Evolutionary conservation across 176 grass and related monocot species (phyloP), one percentile per base, ranked within the genome.

Genomic region (Puccinellia tenuiflora): DNA sequence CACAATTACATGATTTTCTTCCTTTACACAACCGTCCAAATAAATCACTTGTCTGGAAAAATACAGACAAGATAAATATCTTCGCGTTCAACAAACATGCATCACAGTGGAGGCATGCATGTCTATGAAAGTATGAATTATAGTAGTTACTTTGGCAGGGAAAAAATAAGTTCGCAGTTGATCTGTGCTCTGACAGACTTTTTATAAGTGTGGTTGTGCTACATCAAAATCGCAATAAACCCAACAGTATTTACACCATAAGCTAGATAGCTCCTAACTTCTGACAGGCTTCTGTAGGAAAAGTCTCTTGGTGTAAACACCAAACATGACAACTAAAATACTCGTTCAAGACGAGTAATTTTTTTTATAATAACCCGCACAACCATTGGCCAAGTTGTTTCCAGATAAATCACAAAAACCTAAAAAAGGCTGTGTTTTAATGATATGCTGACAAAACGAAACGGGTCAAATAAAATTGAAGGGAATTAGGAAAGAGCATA

Each of bases 401-500:
- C 39, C 68, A 40, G 9, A 68, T 30, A 75, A n/a, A 73, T 68
- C 30, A 38, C 21, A 39, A 7, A n/a, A n/a, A 48, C 35, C 2
- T 53, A 52, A 66, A 76, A 76, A 5, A 30, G 37, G 9, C 4
- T 8, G 11, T 43, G 61, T 52, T 48, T 72, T 6, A 3, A 48
- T 21, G 54, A 5, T 52, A 30, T 67, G 18, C 30, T 42, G 24
- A 59, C 7, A 57, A 78, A 77, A 69, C 63, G 30, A 64, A 87
- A 76, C 30, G 7, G 74, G 45, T 55, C n/a, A 33, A 75, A 51
- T 35, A 38, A 1, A 75, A 68, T 22, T 77, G 48, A 73, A 83
- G 70, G 16, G 3, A 47, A 73, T 29, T 73, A 73, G 69, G 81
- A 51, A 65, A 85, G 62, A 86, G 56, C 11, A 43, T 92, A 99